Percentiles rank a stretch among this genome's conserved stretches.
These are phyloP conservation scores for Candida maris DNA, from an alignment of 805 yeast genomes.

Conservation along the genomic window DNA sequence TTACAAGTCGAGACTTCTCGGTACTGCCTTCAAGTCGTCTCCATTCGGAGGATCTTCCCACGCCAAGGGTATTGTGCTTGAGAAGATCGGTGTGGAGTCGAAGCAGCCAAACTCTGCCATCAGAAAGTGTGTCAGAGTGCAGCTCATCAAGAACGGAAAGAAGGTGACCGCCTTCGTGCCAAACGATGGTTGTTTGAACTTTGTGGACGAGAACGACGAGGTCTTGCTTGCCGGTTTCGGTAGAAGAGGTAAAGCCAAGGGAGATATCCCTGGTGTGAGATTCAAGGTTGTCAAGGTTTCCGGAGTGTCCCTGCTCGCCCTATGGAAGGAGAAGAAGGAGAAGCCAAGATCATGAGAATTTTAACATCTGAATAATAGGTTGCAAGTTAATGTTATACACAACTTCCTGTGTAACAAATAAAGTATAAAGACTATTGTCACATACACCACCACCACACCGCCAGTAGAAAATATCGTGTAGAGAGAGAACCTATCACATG, in stretches of 20 bases:
- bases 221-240: slow-evolving; percentile 99
- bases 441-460: too few species aligned
- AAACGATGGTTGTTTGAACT: slow-evolving; percentile 99
- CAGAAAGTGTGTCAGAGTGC: slow-evolving; percentile 99
- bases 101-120: slow-evolving; percentile 99
- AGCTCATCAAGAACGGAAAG: slow-evolving; percentile 99
- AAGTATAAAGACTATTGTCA: too few species aligned
- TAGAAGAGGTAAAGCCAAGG: slow-evolving; percentile 99
- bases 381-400: neutral
- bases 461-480: slow-evolving; percentile 1
- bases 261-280: slow-evolving; percentile 99
- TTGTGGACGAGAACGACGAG: slow-evolving; percentile 99
- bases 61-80: slow-evolving; percentile 99
- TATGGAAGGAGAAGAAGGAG: slow-evolving; percentile 99
- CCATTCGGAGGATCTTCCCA: slow-evolving; percentile 99
- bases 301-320: slow-evolving; percentile 99
- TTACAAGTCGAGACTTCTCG: slow-evolving; percentile 98
- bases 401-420: too few species aligned
- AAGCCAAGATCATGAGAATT: slow-evolving; percentile 93
- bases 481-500: slow-evolving; percentile 9
- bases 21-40: slow-evolving; percentile 99
- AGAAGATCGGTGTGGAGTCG: slow-evolving; percentile 99
- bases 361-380: neutral
- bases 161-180: slow-evolving; percentile 99
- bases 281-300: slow-evolving; percentile 99